These are phyloP conservation scores for Elasticomyces elasticus DNA, from an alignment of 495 filamentous ascomycete species.

Conservation along the genomic window DNA sequence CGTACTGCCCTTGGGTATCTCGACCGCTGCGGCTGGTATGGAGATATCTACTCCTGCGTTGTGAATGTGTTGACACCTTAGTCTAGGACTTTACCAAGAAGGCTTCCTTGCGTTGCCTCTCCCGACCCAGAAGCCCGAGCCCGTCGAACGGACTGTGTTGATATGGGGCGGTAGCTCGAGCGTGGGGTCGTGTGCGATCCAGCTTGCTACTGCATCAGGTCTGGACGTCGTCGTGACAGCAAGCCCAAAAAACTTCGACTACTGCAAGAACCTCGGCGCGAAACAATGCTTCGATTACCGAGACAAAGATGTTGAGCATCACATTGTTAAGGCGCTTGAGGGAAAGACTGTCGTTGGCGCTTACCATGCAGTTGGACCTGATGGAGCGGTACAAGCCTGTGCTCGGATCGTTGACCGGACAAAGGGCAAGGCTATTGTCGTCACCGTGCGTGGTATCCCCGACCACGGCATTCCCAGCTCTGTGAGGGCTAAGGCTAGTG, in stretches of 20 bases:
- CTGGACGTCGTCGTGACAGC: conserved; percentile 30
- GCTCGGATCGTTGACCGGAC: conserved; percentile 18
- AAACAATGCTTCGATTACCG: conserved; percentile 29
- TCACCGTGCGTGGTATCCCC: conserved; percentile 15
- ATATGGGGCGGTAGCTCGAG: conserved; percentile 35
- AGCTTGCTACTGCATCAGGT: conserved; percentile 31
- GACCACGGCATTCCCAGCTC: conserved; percentile 14
- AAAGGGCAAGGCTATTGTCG: conserved; percentile 20
- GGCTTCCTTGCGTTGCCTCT: conserved; percentile 29
- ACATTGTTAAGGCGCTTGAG: conserved; percentile 25
- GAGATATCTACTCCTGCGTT: too few relatives aligned
- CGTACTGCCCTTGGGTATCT: conserved; percentile 40
- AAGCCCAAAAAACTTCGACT: conserved; percentile 31
- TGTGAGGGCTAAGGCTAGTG: conserved; percentile 16
- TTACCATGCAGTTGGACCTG: conserved; percentile 16
- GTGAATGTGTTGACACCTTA: too few relatives aligned
- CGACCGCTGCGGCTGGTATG: conserved; percentile 41
- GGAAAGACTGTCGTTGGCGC: conserved; percentile 24
- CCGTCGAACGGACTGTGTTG: conserved; percentile 25
- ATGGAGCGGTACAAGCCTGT: conserved; percentile 13
- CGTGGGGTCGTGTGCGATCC: conserved; percentile 32
- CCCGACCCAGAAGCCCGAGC: conserved; percentile 17
- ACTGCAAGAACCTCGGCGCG: conserved; percentile 31
- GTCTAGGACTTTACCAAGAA: conserved; percentile 37
- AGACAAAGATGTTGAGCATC: conserved; percentile 19